Base-by-base conservation (phyloP, 2,329 filamentous ascomycete genomes). In the Pseudocercospora cruenta region DNA sequence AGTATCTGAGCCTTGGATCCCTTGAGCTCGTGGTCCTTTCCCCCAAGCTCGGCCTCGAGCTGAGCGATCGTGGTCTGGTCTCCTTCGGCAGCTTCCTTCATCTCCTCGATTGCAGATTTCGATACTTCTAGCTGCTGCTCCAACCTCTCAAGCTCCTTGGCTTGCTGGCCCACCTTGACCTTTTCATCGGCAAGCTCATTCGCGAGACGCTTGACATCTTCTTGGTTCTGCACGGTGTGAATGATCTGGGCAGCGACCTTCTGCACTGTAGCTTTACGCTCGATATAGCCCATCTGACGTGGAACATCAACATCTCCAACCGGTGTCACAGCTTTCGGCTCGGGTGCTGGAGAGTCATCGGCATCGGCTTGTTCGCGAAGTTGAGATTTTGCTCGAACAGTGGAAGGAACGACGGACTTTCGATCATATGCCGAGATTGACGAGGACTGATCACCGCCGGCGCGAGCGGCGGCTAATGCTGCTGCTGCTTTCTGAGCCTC, bases 261-360 rank as follows among this genome's bases (percentile, higher is more conserved):
- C 22, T 71, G 64, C 55, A 68, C 64, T 47, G 67, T 51, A 26
- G 54, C 64, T 12, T 59, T 62, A n/a, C 69, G 69, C 39, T 71
- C 67, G 58, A 69, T 68, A 62, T 67, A 69, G n/a, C 65, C 62
- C 65, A 71, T 64, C 1, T 69, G 60, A 9, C 65, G 62, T 12
- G 69, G 69, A 6, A 71, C 62, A n/a, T 68, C 66, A 39, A 58
- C 43, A 16, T 21, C 28, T 10, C 55, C 31, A n/a, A 39, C 55
- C 5, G 28, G 26, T 5, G 28, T 9, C 3, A 43, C 55, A 24
- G 9, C 22, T 16, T 24, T 24, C 31, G 16, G 19, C 10, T 39
- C 28, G 4, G n/a, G 7, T 22, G 10, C 55, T 14, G 19, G 28
- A 22, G 9, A 10, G n/a, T 58, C 55, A n/a, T 39, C 31, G 16